These are phyloP conservation scores for Xylaria cubensis DNA, from an alignment of 495 filamentous ascomycete genomes.

Conservation along the genomic window DNA sequence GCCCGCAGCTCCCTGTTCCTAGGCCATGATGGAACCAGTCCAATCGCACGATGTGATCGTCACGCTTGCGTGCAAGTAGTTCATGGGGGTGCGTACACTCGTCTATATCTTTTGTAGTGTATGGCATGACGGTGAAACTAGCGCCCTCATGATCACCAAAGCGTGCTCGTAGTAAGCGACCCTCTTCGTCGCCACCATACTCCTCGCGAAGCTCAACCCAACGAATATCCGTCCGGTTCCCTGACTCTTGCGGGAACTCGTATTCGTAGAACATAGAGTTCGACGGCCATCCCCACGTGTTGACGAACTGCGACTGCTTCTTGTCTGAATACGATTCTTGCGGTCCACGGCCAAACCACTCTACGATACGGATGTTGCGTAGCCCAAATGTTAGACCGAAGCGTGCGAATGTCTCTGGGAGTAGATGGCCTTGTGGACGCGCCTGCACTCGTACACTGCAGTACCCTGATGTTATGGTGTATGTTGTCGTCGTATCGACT, in stretches of 20 bases:
- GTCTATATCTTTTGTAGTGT: slow-evolving; percentile 61
- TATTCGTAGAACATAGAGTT: slow-evolving; percentile 62
- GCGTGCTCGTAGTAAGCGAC: slow-evolving; percentile 44
- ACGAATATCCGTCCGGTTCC: slow-evolving; percentile 66
- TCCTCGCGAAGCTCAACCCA: slow-evolving; percentile 59
- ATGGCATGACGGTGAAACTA: slow-evolving; percentile 62
- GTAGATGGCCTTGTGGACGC: slow-evolving; percentile 44
- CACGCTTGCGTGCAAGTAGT: slow-evolving; percentile 50
- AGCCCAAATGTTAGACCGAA: slow-evolving; percentile 63
- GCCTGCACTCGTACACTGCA: slow-evolving; percentile 55
- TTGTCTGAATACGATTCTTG: slow-evolving; percentile 68
- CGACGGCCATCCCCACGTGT: slow-evolving; percentile 51
- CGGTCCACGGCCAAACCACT: slow-evolving; percentile 71
- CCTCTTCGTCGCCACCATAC: slow-evolving; percentile 37
- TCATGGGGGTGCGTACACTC: slow-evolving; percentile 66
- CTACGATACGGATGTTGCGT: slow-evolving; percentile 46
- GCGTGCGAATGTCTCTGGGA: slow-evolving; percentile 64
- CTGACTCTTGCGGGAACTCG: slow-evolving; percentile 71
- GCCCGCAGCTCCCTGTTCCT: slow-evolving; percentile 60
- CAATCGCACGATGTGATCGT: slow-evolving; percentile 63
- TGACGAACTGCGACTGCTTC: slow-evolving; percentile 63
- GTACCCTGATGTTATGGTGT: slow-evolving; percentile 53
- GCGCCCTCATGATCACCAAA: slow-evolving; percentile 51
- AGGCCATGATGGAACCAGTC: slow-evolving; percentile 66
- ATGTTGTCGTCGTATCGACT: slow-evolving; percentile 60